These are phyloP conservation scores for Pascua sp. DNA, from an alignment of 1,284 basidiomycete genomes.

Conservation along the genomic window DNA sequence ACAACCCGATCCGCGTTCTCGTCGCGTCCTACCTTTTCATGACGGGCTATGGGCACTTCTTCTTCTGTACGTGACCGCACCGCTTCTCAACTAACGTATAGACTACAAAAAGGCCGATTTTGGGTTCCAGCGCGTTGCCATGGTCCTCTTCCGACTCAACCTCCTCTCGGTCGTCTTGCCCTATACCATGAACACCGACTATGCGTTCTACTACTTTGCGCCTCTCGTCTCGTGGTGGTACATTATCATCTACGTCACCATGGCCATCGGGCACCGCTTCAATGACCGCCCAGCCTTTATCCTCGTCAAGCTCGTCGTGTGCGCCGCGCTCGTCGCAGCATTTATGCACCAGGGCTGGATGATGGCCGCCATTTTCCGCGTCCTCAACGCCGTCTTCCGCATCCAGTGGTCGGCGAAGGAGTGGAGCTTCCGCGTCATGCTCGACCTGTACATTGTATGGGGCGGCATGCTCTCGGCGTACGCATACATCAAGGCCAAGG, in stretches of 20 bases:
- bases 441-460: constrained; percentile 85
- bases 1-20: constrained; percentile 79
- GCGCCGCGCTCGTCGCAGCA: constrained; percentile 60
- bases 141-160: constrained; percentile 78
- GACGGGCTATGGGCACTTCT: constrained; percentile 53
- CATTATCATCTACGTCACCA: constrained; percentile 74
- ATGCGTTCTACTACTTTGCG: constrained; percentile 82
- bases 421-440: constrained; percentile 79
- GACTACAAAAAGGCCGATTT: constrained; percentile 81
- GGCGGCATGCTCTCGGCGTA: constrained; percentile 75
- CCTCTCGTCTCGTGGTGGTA: constrained; percentile 68
- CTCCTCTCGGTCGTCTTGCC: constrained; percentile 73
- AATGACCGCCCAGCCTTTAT: constrained; percentile 69
- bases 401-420: constrained; percentile 79
- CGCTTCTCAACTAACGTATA: constrained; percentile 49
- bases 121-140: constrained; percentile 66
- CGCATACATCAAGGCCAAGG: constrained; percentile 69
- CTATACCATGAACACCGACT: constrained; percentile 86
- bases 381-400: constrained; percentile 63
- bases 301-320: constrained; percentile 64
- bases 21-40: constrained; percentile 80
- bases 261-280: constrained; percentile 65
- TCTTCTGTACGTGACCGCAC: constrained; percentile 33
- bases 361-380: constrained; percentile 61
- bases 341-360: constrained; percentile 66